These are phyloP conservation scores for Mortierella sp. DNA, from an alignment of 371 early-diverging fungal genomes.

Conservation along the genomic window DNA sequence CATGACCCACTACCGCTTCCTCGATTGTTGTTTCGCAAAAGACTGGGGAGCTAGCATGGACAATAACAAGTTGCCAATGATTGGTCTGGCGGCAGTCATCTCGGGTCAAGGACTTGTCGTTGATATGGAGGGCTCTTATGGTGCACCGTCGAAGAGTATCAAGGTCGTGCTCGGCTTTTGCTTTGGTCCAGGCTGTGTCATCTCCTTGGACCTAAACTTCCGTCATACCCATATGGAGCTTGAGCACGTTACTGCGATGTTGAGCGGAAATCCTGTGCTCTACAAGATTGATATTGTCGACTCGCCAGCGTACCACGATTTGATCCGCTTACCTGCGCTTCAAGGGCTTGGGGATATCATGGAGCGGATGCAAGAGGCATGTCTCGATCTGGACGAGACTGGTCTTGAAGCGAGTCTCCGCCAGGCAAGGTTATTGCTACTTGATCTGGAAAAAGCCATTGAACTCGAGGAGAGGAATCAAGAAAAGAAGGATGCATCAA, in stretches of 20 bases:
- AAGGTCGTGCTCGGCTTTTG: conserved; percentile 48
- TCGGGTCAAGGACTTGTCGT: conserved; percentile 44
- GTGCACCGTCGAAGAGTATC: conserved; percentile 46
- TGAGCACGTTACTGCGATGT: conserved; percentile 37
- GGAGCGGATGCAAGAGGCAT: conserved; percentile 33
- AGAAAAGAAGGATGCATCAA: neutral
- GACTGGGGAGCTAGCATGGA: conserved; percentile 52
- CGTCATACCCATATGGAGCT: conserved; percentile 52
- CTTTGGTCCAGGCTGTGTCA: conserved; percentile 45
- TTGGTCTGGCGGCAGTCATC: conserved; percentile 46
- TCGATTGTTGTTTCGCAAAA: conserved; percentile 51
- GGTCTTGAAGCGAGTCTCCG: conserved; percentile 7
- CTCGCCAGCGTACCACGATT: conserved; percentile 40
- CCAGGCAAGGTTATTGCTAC: conserved; percentile 9
- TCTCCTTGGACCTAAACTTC: conserved; percentile 38
- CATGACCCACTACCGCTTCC: conserved; percentile 48
- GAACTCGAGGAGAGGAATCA: conserved; percentile 14
- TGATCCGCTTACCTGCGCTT: conserved; percentile 41
- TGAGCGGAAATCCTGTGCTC: conserved; percentile 44
- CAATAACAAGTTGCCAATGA: conserved; percentile 51
- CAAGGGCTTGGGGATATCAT: conserved; percentile 24
- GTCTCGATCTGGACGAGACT: conserved; percentile 32
- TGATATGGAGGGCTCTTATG: conserved; percentile 51
- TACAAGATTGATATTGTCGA: conserved; percentile 45
- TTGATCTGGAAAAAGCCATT: conserved; percentile 14